Conservation (phyloP, 257 asterid species). For the Plantago elongata region DNA sequence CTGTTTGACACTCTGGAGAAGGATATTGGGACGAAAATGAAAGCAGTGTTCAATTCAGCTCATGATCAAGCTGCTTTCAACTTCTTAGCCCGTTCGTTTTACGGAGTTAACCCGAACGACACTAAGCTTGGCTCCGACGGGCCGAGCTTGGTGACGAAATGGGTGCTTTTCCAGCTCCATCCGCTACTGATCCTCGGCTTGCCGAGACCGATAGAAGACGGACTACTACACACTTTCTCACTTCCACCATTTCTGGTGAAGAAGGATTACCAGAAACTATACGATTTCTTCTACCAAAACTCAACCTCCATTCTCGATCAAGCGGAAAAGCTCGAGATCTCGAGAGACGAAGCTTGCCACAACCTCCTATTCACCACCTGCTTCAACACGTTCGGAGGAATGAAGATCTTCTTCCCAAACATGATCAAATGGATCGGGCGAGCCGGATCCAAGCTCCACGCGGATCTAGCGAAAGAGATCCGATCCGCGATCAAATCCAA, state of each 20-base stretch:
- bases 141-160: conserved; percentile 50
- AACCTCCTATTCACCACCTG: conserved; percentile 70
- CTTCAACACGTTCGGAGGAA: conserved; percentile 83
- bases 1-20: conserved; percentile 45
- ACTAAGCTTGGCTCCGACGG: conserved; percentile 62
- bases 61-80: conserved; percentile 73
- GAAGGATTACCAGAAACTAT: conserved; percentile 52
- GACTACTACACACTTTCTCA: conserved; percentile 45
- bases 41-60: conserved; percentile 40
- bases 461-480: conserved; percentile 55
- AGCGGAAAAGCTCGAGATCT: conserved; percentile 49
- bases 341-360: conserved; percentile 77
- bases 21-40: conserved; percentile 47
- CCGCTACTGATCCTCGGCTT: conserved; percentile 55
- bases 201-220: conserved; percentile 54
- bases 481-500: conserved; percentile 43
- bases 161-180: conserved; percentile 72
- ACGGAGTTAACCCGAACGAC: conserved; percentile 51
- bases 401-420: conserved; percentile 68
- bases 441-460: conserved; percentile 57
- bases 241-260: conserved; percentile 58
- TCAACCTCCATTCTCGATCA: conserved; percentile 53
- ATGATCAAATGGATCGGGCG: conserved; percentile 73
- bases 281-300: conserved; percentile 54
- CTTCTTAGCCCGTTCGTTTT: conserved; percentile 53